phyloP scores from a whole-genome alignment of 768 basidiomycete species.

The Daedaleopsis sinensis region DNA sequence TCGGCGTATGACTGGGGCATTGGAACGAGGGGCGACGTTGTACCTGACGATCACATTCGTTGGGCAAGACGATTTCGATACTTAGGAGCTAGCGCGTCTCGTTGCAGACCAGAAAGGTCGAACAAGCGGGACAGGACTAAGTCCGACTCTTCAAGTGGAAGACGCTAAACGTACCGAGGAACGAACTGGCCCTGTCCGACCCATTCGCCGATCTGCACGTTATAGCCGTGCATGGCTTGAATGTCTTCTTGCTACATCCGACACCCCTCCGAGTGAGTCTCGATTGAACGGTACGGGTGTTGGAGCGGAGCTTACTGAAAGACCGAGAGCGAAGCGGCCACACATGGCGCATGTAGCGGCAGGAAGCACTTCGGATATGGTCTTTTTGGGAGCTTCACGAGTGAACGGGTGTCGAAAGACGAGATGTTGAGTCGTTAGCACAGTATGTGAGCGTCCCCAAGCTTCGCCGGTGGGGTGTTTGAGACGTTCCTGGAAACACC shows the following conservation, averaged over 20 bases:
- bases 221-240: slow-evolving; percentile 21
- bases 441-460: no score
- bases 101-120: neutral
- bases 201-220: slow-evolving; percentile 24
- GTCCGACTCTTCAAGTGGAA: neutral
- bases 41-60: slow-evolving; percentile 51
- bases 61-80: neutral
- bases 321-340: neutral
- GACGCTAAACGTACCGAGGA: slow-evolving; percentile 15
- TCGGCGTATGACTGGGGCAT: slow-evolving; percentile 73
- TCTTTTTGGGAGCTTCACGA: no score
- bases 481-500: no score
- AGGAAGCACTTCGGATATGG: no score
- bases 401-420: no score
- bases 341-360: neutral
- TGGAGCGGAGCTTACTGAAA: neutral
- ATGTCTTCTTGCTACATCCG: slow-evolving; percentile 20
- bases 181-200: slow-evolving; percentile 22
- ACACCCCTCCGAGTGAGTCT: no score
- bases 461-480: no score
- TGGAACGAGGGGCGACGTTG: slow-evolving; percentile 83
- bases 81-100: neutral
- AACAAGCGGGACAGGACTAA: neutral
- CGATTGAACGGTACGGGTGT: no score
- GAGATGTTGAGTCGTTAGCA: no score